Percentiles rank a stretch among this genome's conserved stretches.
phyloP scores from a whole-genome alignment of 169 alveolate genomes.

The Besnoitia besnoiti region DNA sequence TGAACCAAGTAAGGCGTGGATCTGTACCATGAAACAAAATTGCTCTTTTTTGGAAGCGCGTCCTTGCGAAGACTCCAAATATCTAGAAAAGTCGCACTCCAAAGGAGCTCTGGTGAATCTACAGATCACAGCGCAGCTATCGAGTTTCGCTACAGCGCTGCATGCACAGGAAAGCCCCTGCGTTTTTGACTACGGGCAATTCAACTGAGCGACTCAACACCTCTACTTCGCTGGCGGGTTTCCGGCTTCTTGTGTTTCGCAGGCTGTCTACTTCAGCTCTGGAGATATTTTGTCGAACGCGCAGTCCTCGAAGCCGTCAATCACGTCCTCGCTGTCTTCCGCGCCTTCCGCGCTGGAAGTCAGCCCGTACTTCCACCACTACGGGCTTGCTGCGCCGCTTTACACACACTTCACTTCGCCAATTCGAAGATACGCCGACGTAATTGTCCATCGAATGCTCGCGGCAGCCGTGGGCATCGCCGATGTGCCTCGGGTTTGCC shows the following conservation, averaged over 20 bases:
- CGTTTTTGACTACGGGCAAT: no score
- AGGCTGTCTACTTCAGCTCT: constrained; percentile 82
- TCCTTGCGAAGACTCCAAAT: no score
- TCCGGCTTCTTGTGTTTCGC: not conserved
- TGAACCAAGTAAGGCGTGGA: constrained; percentile 81
- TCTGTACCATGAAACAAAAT: no score
- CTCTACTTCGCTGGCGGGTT: not conserved
- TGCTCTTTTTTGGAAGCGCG: no score
- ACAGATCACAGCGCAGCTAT: no score
- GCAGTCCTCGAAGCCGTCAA: not conserved
- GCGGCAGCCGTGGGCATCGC: constrained; percentile 69
- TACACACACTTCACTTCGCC: constrained; percentile 99
- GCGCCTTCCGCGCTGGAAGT: not conserved
- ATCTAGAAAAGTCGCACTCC: no score
- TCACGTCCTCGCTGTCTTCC: not conserved
- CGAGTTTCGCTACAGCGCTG: no score
- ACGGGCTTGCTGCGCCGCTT: constrained; percentile 98
- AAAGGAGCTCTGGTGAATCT: no score
- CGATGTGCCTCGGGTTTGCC: constrained; percentile 42
- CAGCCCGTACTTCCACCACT: constrained; percentile 72
- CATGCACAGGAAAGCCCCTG: no score
- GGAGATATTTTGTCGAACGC: constrained; percentile 57
- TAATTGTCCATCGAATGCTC: constrained; percentile 74
- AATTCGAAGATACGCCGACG: constrained; percentile 94
- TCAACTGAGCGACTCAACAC: no score